Percentiles rank a stretch among this genome's conserved stretches.
These are phyloP conservation scores for Saksenaea oblongispora DNA, from an alignment of 371 early-diverging fungal species.

Conservation along the genomic window DNA sequence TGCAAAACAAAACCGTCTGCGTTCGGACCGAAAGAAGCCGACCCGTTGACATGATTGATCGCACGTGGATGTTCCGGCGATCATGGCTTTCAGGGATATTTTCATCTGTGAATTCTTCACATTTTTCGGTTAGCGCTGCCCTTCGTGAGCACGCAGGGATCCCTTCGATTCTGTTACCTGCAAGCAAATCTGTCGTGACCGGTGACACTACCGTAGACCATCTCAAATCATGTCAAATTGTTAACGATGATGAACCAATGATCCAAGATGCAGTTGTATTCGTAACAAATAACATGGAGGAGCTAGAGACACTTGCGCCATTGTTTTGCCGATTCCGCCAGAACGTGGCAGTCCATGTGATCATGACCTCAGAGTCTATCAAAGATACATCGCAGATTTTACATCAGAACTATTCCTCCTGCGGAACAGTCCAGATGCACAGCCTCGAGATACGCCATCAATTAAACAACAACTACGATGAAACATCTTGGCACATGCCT, in stretches of 20 bases:
- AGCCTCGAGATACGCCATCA: constrained; percentile 14
- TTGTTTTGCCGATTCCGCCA: constrained; percentile 31
- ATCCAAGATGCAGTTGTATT: constrained; percentile 17
- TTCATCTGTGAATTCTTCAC: constrained; percentile 11
- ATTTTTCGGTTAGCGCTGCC: constrained; percentile 19
- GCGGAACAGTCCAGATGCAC: constrained; percentile 17
- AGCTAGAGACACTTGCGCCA: constrained; percentile 13
- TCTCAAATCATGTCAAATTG: neutral
- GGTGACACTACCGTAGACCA: constrained; percentile 26
- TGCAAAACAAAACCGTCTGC: constrained; percentile 8
- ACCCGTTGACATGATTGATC: constrained; percentile 30
- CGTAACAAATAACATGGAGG: constrained; percentile 19
- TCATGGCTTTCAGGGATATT: constrained; percentile 32
- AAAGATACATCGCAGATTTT: neutral
- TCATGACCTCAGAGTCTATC: neutral
- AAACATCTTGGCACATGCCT: neutral
- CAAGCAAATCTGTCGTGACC: constrained; percentile 20
- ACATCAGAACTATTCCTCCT: neutral
- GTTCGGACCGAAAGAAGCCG: constrained; percentile 9
- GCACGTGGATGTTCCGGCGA: constrained; percentile 42
- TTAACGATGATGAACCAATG: neutral
- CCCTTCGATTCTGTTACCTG: constrained; percentile 35
- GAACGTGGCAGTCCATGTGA: constrained; percentile 23
- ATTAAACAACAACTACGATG: neutral
- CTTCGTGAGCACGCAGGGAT: constrained; percentile 31